Base-by-base conservation (phyloP, 208 protist genomes). In the Endotrypanum monterogeii region DNA sequence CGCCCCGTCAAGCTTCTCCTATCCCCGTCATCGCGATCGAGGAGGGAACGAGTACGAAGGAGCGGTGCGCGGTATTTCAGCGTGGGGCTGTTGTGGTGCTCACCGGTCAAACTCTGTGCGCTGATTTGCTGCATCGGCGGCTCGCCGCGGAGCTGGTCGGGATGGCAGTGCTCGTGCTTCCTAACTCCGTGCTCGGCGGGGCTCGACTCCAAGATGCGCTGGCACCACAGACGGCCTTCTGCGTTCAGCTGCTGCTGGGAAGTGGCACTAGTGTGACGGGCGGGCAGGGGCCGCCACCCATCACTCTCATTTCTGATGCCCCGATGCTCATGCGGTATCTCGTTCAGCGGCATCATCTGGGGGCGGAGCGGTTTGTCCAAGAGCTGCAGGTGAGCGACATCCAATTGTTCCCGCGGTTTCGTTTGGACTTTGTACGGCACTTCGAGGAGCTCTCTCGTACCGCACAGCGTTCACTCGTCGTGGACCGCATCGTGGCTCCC, bases 401-500 rank as follows among this genome's bases (percentile, higher is more conserved):
- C 18, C 84, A 94, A 67, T 82, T 96, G 30, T 96, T 93, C 68
- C 92, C 92, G 23, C 83, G 90, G 32, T 96, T 96, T 71, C 88
- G 92, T 6, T 84, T 96, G 14, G 79, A 86, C 51, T 60, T 96
- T 52, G 78, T 96, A 41, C 80, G 80, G 30, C 92, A 96, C 72
- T 96, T 93, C 73, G 92, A 94, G 66, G 51, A 58, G n/a, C 25
- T 93, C 35, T 65, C 75, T 51, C 70, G 74, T 51, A 60, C 72
- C 6, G 20, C 39, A n/a, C 70, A 57, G 28, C 75, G 79, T 32
- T 83, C 84, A 20, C 74, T 96, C 8, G 63, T 54, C 1, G 84
- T 96, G 28, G 89, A 94, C 48, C 88, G 90, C 35, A 57, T 88
- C 4, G 67, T 80, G 16, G 82, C 94, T 18, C 79, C 76, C 1